Evolutionary conservation across 768 basidiomycete species (phyloP).

Genomic region (Pisolithus microcarpus): DNA sequence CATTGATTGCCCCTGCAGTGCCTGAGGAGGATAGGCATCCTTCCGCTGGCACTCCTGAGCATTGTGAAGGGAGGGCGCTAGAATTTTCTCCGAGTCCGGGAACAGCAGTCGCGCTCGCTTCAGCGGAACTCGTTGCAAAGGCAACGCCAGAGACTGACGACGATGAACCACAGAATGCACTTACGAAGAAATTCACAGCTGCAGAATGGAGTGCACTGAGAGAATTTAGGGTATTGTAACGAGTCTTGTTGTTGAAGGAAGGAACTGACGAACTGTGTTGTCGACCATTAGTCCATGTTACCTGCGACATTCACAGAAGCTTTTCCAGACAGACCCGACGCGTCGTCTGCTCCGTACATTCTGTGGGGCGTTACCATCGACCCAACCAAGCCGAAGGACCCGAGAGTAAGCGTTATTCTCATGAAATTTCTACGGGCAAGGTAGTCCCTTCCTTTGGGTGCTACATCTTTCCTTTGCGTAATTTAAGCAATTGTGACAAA

Average conservation of each 20-base stretch:
- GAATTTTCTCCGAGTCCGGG: too few species aligned
- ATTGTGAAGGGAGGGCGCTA: too few species aligned
- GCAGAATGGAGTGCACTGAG: conserved; percentile 68
- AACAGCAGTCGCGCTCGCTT: too few species aligned
- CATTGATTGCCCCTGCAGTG: too few species aligned
- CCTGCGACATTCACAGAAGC: conserved; percentile 51
- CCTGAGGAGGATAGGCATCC: too few species aligned
- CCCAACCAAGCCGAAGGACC: conserved; percentile 47
- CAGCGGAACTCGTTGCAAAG: not conserved
- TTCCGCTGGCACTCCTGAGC: too few species aligned
- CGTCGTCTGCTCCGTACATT: conserved; percentile 41
- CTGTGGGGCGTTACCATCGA: conserved; percentile 72
- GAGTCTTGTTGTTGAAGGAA: not conserved
- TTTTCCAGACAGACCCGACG: conserved; percentile 51
- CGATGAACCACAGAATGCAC: conserved; percentile 57
- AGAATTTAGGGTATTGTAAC: conserved; percentile 51
- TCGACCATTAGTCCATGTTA: conserved; percentile 27
- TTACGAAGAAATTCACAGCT: conserved; percentile 63
- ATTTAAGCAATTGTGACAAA: not conserved
- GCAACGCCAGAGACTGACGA: conserved; percentile 5
- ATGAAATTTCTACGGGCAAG: conserved; percentile 80
- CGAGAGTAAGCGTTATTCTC: conserved; percentile 65
- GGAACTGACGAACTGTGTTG: conserved; percentile 6
- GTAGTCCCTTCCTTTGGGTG: conserved; percentile 26
- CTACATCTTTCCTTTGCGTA: not conserved